phyloP scores from a whole-genome alignment of 768 basidiomycete species.

The Russula sp. region DNA sequence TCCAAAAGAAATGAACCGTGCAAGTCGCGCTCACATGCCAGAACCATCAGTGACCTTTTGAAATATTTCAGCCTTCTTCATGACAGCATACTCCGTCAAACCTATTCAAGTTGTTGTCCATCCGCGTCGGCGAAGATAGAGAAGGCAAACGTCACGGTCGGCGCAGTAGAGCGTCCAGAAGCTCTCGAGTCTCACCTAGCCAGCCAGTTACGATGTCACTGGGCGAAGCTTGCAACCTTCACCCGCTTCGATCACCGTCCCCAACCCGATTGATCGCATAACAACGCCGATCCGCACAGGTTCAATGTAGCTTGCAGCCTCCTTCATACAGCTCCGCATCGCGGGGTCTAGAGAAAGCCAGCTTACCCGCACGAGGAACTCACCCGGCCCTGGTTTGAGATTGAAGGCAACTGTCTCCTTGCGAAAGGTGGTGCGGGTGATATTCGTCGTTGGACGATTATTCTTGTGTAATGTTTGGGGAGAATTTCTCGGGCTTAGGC shows the following conservation, averaged over 20 bases:
- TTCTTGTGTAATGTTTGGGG: constrained; percentile 48
- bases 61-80: constrained; percentile 49
- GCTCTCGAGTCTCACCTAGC: constrained; percentile 45
- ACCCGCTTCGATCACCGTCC: constrained; percentile 63
- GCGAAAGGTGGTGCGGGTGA: constrained; percentile 73
- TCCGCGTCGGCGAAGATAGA: neutral
- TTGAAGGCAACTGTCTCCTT: constrained; percentile 52
- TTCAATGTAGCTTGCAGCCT: constrained; percentile 64
- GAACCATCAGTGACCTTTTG: constrained; percentile 40
- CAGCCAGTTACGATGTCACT: constrained; percentile 3
- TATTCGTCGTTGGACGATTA: constrained; percentile 73
- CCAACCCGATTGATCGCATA: constrained; percentile 73
- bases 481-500: neutral
- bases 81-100: constrained; percentile 72
- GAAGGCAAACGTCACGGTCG: neutral
- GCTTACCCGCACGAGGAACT: constrained; percentile 72
- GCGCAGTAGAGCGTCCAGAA: neutral
- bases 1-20: neutral
- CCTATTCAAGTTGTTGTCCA: constrained; percentile 42
- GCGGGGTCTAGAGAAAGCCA: constrained; percentile 85
- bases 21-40: constrained; percentile 54
- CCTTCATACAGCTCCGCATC: constrained; percentile 83
- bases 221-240: constrained; percentile 52
- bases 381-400: constrained; percentile 51
- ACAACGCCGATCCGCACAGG: constrained; percentile 44